A percentile compares a stretch with the other conserved stretches of the same genome.
These are phyloP conservation scores for Pythium dissotocum DNA, from an alignment of 352 stramenopile species.

Conservation along the genomic window DNA sequence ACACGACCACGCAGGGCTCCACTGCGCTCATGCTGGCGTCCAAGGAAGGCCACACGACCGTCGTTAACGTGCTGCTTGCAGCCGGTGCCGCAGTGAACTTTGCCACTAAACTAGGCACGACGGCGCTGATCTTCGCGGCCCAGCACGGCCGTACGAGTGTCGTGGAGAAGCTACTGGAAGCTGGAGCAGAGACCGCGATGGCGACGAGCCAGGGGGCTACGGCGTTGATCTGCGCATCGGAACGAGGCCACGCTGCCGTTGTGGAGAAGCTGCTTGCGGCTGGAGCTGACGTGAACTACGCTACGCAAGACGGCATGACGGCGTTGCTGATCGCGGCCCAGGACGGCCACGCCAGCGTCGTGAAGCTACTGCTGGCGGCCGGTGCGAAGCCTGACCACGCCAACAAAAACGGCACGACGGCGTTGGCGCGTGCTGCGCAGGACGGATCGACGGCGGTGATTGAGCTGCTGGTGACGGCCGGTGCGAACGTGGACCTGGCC, in stretches of 20 bases:
- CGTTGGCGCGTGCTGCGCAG: not conserved
- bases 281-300: constrained; percentile 2
- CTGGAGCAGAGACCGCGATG: not conserved
- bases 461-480: no score
- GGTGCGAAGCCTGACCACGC: not conserved
- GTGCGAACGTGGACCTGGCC: no score
- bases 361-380: not conserved
- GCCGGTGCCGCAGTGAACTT: not conserved
- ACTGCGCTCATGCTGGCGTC: not conserved
- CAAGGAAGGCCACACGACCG: not conserved
- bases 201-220: not conserved
- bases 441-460: not conserved
- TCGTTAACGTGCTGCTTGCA: constrained; percentile 4
- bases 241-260: not conserved
- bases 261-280: constrained; percentile 4
- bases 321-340: not conserved
- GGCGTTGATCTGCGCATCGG: not conserved
- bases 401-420: not conserved
- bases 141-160: not conserved
- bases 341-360: not conserved
- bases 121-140: not conserved
- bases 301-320: not conserved
- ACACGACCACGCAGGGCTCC: not conserved
- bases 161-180: not conserved
- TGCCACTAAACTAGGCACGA: not conserved